Conservation (phyloP, 306 rosid genomes). For the Quercus dentata region DNA sequence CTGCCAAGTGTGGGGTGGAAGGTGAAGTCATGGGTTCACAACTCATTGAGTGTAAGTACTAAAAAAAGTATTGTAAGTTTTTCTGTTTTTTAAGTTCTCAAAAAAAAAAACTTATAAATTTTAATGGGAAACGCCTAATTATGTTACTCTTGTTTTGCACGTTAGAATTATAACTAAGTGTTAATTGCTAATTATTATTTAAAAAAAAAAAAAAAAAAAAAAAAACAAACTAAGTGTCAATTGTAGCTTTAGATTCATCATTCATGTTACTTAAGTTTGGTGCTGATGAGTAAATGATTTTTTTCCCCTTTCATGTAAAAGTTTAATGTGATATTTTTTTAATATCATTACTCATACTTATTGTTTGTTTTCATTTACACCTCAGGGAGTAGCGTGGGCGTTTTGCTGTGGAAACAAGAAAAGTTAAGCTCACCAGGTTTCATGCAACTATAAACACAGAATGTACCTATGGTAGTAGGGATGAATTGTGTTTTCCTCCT, state of each 20-base stretch:
- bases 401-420: constrained; percentile 31
- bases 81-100: background rate
- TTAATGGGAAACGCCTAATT: background rate
- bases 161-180: background rate
- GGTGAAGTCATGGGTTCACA: too few relatives aligned
- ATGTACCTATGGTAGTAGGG: background rate
- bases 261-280: background rate
- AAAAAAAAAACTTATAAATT: background rate
- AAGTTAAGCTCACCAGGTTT: constrained; percentile 1
- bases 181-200: too few relatives aligned
- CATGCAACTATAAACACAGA: constrained; percentile 9
- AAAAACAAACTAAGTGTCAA: background rate
- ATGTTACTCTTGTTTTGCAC: background rate
- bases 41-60: too few relatives aligned
- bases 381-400: constrained; percentile 35
- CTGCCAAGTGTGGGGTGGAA: too few relatives aligned
- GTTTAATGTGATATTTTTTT: background rate
- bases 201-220: too few relatives aligned
- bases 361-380: background rate
- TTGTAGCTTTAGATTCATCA: background rate
- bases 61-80: too few relatives aligned
- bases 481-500: background rate
- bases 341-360: background rate
- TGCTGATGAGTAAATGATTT: background rate
- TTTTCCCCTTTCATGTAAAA: background rate